A percentile compares a stretch with the other conserved stretches of the same genome.
These are phyloP conservation scores for Marvania coccoides DNA, from an alignment of 139 green algal species.

Conservation along the genomic window DNA sequence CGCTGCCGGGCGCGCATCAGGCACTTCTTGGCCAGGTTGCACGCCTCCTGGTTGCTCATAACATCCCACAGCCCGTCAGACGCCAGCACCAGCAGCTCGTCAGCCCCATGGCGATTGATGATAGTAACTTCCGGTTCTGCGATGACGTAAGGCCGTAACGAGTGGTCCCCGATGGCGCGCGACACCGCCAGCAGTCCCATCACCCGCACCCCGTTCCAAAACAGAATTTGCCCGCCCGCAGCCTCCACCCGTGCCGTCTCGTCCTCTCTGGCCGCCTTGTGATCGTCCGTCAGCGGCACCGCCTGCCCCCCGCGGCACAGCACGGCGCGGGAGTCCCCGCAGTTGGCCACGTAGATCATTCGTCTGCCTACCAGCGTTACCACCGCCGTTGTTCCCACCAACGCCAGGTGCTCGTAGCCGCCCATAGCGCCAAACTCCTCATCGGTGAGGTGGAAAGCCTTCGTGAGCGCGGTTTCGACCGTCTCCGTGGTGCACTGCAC, in stretches of 20 bases:
- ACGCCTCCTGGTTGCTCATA: slow-evolving; percentile 65
- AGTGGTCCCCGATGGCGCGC: slow-evolving; percentile 63
- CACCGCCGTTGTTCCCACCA: slow-evolving; percentile 79
- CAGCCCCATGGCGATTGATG: slow-evolving; percentile 26
- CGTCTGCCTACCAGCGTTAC: slow-evolving; percentile 55
- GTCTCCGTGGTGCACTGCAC: slow-evolving; percentile 13
- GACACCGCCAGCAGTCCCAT: slow-evolving; percentile 70
- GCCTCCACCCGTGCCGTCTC: slow-evolving; percentile 62
- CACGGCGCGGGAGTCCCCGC: slow-evolving; percentile 74
- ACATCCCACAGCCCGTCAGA: slow-evolving; percentile 73
- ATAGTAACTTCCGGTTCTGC: slow-evolving; percentile 61
- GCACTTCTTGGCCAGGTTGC: slow-evolving; percentile 48
- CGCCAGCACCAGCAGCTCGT: slow-evolving; percentile 67
- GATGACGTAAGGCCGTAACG: slow-evolving; percentile 52
- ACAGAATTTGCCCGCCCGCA: slow-evolving; percentile 63
- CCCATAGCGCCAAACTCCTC: slow-evolving; percentile 38
- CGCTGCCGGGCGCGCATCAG: slow-evolving; percentile 32
- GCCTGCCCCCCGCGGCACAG: slow-evolving; percentile 49
- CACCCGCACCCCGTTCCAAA: slow-evolving; percentile 68
- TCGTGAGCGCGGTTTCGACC: slow-evolving; percentile 37
- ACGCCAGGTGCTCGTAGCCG: slow-evolving; percentile 34
- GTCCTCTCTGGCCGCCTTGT: slow-evolving; percentile 64
- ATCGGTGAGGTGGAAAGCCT: slow-evolving; percentile 47
- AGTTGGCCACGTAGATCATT: slow-evolving; percentile 75
- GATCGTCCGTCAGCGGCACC: slow-evolving; percentile 59